phyloP scores from a whole-genome alignment of 768 basidiomycete genomes.

The Tulasnella sp. region DNA sequence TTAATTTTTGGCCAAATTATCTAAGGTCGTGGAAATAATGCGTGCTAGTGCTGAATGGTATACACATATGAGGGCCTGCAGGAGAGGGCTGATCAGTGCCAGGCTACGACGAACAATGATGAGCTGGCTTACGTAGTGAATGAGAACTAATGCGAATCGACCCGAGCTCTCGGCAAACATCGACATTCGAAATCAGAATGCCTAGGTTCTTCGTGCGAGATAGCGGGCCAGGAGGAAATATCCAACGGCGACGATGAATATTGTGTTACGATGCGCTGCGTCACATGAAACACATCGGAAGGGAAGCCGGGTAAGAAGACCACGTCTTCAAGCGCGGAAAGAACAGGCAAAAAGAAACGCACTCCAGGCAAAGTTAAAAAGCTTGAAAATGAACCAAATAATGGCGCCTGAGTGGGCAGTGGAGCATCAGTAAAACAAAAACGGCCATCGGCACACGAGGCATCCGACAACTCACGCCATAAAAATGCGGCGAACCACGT shows the following conservation, averaged over 20 bases:
- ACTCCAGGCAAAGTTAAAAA: background rate
- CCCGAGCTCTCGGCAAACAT: background rate
- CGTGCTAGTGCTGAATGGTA: background rate
- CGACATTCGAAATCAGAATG: no score
- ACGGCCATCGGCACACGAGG: background rate
- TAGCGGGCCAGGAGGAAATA: background rate
- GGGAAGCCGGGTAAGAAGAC: background rate
- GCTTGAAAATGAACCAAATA: background rate
- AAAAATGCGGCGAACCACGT: background rate
- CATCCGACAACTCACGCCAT: background rate
- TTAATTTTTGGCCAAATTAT: background rate
- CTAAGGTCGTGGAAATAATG: background rate
- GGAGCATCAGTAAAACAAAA: background rate
- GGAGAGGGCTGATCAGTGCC: background rate
- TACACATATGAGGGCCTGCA: background rate
- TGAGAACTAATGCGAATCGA: background rate
- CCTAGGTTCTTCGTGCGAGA: background rate
- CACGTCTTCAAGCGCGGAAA: background rate
- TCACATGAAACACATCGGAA: background rate
- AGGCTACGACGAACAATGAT: background rate
- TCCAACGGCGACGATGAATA: constrained; percentile 2
- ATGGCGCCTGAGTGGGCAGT: background rate
- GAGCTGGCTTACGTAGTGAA: background rate
- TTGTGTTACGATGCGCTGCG: background rate
- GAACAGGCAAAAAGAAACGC: background rate